Evolutionary conservation across 257 asterid species (phyloP), one percentile per base, ranked within the genome.

Genomic region (Gentiana macrophylla): DNA sequence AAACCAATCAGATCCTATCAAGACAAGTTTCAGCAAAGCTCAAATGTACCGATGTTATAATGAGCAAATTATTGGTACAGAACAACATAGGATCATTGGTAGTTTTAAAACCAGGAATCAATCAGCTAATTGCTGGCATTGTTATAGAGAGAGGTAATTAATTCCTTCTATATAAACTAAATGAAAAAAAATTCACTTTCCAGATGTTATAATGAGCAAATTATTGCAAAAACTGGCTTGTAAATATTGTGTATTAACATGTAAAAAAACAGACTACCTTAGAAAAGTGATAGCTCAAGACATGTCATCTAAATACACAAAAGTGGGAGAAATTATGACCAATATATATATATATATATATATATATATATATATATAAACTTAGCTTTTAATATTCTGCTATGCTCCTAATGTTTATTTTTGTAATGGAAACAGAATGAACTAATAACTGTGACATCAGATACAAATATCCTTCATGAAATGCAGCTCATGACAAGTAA

Each of bases 401-500:
- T 3, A n/a, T 24, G 24, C 24, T 24, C 53, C 59, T 53, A 53
- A 66, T 2, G 43, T 12, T 46, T 36, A 5, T 57, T 56, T 44
- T 47, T 48, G 46, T 24, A 24, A 24, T 24, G 24, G 37, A 50
- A 49, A 67, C 79, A 79, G 88, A 80, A 70, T 60, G 77, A 80
- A 59, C 66, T 87, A 59, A 63, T 84, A 56, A 73, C 94, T 56
- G 77, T 87, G 53, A 73, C 77, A 50, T 84, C 94, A 37, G 89
- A 82, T 60, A 84, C 94, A 57, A 80, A 76, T 65, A 74, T 87
- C 72, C 85, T 87, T 36, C 80, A 72, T 2, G 96, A 93, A 49
- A 84, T 84, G 94, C 86, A 82, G 68, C 74, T 84, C 49, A 82
- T 84, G 94, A 68, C 86, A 69, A 87, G 96, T 79, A 78, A 72